Evolutionary conservation across 139 green algal species (phyloP), one percentile per base, ranked within the genome.

Genomic region (Chlorella sp.): DNA sequence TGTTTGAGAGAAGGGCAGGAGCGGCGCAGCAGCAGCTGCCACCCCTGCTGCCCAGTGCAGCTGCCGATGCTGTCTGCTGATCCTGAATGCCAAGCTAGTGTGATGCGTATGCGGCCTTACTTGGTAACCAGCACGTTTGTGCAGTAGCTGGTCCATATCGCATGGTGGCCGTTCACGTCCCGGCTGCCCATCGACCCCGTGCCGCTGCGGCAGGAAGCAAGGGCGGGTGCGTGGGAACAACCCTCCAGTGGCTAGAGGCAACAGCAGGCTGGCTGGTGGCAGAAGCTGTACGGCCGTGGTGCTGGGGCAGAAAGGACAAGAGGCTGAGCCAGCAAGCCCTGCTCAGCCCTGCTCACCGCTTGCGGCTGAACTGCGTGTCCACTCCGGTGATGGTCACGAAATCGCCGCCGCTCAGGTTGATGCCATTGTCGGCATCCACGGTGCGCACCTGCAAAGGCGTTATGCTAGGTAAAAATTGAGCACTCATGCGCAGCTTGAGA

Each of bases 101-200:
- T 26, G 65, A 3, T 3, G 1, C 38, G n/a, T 32, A 8, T 34
- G 30, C 16, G 24, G 5, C 41, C 77, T 73, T 60, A 83, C 77
- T 68, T 22, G 30, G 40, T 83, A 11, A 74, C 40, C 40, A 83
- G 41, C 28, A 83, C 77, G 7, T 73, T 68, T 60, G 28, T 74
- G 77, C 58, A 44, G 9, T 16, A 56, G 30, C 8, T 32, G 26
- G 64, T 40, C 77, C 77, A 83, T 5, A 83, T 40, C 2, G 60
- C 77, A 41, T 83, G 77, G 77, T 83, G 77, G 9, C 77, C 77
- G 43, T 73, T 58, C 38, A 83, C 40, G 17, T 60, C 28, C 3
- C 60, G 56, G 5, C 26, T 74, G 40, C 6, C 77, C 77, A 83
- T 83, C 11, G 40, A 9, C 2, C 77, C 77, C 26, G 58, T 83